Percentiles rank a stretch among this genome's conserved stretches.
phyloP scores from a whole-genome alignment of 345 rosid species.

The Rhizophora apiculata region DNA sequence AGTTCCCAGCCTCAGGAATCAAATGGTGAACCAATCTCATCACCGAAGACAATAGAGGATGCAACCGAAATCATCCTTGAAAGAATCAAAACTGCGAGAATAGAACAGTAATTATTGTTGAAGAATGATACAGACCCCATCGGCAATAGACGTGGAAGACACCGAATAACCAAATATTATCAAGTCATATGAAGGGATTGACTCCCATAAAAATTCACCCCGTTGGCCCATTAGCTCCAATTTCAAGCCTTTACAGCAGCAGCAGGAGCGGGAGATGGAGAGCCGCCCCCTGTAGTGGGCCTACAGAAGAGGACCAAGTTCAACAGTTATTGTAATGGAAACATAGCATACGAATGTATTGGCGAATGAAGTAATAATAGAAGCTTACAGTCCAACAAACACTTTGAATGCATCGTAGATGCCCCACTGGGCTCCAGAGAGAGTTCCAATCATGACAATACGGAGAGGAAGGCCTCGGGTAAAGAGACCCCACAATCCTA shows the following conservation, averaged over 20 bases:
- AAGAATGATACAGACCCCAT: conserved; percentile 11
- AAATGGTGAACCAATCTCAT: not conserved
- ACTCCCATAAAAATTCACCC: not conserved
- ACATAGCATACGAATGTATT: too few species aligned
- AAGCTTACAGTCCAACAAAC: conserved; percentile 87
- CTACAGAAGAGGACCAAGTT: conserved; percentile 23
- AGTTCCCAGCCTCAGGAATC: not conserved
- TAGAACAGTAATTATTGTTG: not conserved
- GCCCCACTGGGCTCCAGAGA: conserved; percentile 90
- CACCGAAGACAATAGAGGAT: too few species aligned
- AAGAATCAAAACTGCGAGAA: not conserved
- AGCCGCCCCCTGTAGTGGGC: conserved; percentile 50
- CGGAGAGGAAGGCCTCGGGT: conserved; percentile 96
- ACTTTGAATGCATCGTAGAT: conserved; percentile 94
- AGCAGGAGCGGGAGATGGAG: conserved; percentile 47
- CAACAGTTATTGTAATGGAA: not conserved
- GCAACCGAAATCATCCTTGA: not conserved
- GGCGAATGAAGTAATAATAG: conserved; percentile 6
- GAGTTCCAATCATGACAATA: conserved; percentile 93
- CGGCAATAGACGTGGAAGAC: conserved; percentile 1
- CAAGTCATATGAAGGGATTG: conserved; percentile 1
- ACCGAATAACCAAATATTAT: conserved; percentile 11
- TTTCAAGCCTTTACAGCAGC: conserved; percentile 32
- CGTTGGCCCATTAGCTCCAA: conserved; percentile 8
- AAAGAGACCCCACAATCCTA: conserved; percentile 77